Conservation (phyloP, 192 early-diverging fungal species). For the Martensiomyces pterosporus region DNA sequence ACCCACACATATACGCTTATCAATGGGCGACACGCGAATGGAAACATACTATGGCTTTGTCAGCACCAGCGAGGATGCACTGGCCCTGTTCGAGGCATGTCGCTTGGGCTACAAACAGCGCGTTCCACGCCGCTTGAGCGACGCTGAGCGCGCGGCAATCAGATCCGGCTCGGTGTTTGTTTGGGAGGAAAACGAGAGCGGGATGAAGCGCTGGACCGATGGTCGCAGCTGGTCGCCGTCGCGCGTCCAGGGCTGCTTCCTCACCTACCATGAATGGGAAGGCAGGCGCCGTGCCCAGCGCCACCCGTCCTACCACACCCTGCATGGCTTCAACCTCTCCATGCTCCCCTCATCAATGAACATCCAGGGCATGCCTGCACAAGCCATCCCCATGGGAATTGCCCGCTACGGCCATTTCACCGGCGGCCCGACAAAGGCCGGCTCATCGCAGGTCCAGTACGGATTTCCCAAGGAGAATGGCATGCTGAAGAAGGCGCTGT, state of each 20-base stretch:
- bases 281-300: slow-evolving; percentile 56
- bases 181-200: slow-evolving; percentile 88
- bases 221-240: slow-evolving; percentile 86
- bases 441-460: slow-evolving; percentile 50
- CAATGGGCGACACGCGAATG: slow-evolving; percentile 56
- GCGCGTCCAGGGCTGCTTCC: slow-evolving; percentile 80
- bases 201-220: slow-evolving; percentile 92
- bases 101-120: slow-evolving; percentile 67
- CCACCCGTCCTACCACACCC: slow-evolving; percentile 41
- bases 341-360: slow-evolving; percentile 1
- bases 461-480: slow-evolving; percentile 69
- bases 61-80: slow-evolving; percentile 81
- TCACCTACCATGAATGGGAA: slow-evolving; percentile 85
- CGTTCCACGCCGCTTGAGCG: slow-evolving; percentile 76
- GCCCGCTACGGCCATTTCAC: slow-evolving; percentile 51
- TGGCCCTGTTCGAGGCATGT: slow-evolving; percentile 88
- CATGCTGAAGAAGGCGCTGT: slow-evolving; percentile 84
- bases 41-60: slow-evolving; percentile 83
- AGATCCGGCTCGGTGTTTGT: slow-evolving; percentile 84
- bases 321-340: slow-evolving; percentile 38
- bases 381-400: slow-evolving; percentile 47
- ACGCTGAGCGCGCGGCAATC: slow-evolving; percentile 76
- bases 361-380: slow-evolving; percentile 33
- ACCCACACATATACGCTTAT: neutral
- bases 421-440: slow-evolving; percentile 50